Percentiles rank a stretch among this genome's conserved stretches.
Evolutionary conservation across 768 basidiomycete genomes (phyloP).

Genomic region (Brasilioporus rufonigricans): DNA sequence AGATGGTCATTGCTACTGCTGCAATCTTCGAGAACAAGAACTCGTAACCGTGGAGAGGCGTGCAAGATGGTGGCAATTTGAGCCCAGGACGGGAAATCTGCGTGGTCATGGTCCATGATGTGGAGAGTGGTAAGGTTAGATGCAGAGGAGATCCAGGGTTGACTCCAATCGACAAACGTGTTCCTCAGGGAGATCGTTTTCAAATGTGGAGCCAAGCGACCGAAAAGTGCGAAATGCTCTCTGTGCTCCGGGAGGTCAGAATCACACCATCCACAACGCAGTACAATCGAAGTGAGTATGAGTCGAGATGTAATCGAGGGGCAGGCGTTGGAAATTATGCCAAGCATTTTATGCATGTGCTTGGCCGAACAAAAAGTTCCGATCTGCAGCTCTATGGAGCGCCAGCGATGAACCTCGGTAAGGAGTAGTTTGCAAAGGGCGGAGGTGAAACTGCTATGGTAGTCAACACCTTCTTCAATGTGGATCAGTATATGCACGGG

Average conservation of each 20-base stretch:
- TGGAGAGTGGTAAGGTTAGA: background rate
- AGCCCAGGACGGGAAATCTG: too few relatives aligned
- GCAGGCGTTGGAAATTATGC: background rate
- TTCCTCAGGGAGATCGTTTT: background rate
- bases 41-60: background rate
- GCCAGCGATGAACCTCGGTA: background rate
- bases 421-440: background rate
- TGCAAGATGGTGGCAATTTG: background rate
- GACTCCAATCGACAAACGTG: background rate
- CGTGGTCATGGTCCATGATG: background rate
- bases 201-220: background rate
- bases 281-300: background rate
- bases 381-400: background rate
- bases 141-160: too few relatives aligned
- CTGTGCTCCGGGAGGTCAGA: too few relatives aligned
- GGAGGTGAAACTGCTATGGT: background rate
- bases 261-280: too few relatives aligned
- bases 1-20: too few relatives aligned
- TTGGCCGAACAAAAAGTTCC: rapidly evolving
- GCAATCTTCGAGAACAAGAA: background rate
- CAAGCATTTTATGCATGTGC: background rate
- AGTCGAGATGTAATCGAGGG: background rate
- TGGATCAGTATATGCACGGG: background rate
- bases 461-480: background rate
- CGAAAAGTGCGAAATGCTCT: background rate